Evolutionary conservation across 352 stramenopile species (phyloP), one percentile per base, ranked within the genome.

Genomic region (Pythium pyrilobum): DNA sequence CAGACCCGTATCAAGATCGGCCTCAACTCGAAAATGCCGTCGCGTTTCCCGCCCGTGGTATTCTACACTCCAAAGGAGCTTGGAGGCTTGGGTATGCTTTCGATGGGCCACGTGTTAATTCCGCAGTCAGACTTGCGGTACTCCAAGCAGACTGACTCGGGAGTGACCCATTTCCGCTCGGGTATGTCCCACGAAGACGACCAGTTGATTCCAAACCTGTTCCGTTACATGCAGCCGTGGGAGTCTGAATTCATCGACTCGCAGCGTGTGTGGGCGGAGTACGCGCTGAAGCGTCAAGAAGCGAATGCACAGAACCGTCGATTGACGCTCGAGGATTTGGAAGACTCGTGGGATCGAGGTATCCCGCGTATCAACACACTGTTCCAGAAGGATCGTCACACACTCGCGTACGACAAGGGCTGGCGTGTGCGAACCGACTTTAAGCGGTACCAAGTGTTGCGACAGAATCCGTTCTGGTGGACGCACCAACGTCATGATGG

Each of bases 1-100:
- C 97, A 99, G 71, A 99, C 97, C 42, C 86, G 97, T 72, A 99
- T 99, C 73, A 99, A 99, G 82, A 99, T 99, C 56, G 97, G 97
- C 6, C 70, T 99, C 45, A 99, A 99, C 85, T 98, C 92, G 64
- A 99, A 99, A 74, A 99, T 99, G 96, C 96, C 96, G 34, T 98
- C 91, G 43, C 92, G 97, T 49, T 98, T 99, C 79, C 97, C 97
- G 32, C 97, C 97, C 11, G 97, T 99, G 23, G 97, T 99, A 23
- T 99, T 99, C 70, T 99, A 99, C 71, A 99, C 96, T 16, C 97
- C 97, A 0, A 99, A 99, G 67, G 97, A 99, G 62, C 63, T 99
- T 12, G 97, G 97, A 56, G 97, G 97, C 42, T 80, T 99, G 38
- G 97, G 97, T 49, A 99, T 99, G 97, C 72, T 99, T 16, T 98